A percentile compares a stretch with the other conserved stretches of the same genome.
Conservation (phyloP, 768 basidiomycete genomes). For the Coprinopsis marcescibilis region DNA sequence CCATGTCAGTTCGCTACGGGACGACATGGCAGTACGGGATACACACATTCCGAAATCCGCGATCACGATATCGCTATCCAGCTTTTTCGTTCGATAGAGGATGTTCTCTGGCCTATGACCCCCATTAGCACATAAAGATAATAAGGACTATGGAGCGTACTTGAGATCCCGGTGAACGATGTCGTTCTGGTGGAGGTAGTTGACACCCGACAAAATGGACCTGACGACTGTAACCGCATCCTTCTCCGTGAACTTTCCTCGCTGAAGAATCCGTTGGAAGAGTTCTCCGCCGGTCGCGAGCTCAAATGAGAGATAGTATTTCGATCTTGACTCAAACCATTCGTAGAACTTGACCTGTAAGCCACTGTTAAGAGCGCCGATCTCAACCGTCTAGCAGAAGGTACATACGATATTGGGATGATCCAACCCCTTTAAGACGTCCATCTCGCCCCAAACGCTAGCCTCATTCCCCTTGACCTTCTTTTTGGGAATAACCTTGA, state of each 20-base stretch:
- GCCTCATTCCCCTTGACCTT: conserved; percentile 89
- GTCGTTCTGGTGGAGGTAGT: conserved; percentile 85
- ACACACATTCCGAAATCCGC: conserved; percentile 93
- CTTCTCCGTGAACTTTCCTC: conserved; percentile 89
- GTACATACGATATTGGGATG: conserved; percentile 83
- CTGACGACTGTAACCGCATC: conserved; percentile 77
- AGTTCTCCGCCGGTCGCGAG: conserved; percentile 93
- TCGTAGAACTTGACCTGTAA: conserved; percentile 89
- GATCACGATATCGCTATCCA: conserved; percentile 84
- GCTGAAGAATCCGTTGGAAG: conserved; percentile 79
- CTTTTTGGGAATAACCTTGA: conserved; percentile 93
- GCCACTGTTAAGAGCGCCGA: background rate
- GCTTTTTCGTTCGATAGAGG: conserved; percentile 74
- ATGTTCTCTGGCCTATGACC: conserved; percentile 85
- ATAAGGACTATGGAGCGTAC: conserved; percentile 32
- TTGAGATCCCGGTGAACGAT: conserved; percentile 98
- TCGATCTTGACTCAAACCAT: conserved; percentile 90
- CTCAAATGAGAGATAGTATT: conserved; percentile 95
- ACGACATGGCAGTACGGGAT: background rate
- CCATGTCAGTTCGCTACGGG: background rate
- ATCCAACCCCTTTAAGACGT: conserved; percentile 81
- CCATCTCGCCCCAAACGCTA: conserved; percentile 91
- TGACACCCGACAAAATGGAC: conserved; percentile 81
- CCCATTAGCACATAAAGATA: conserved; percentile 1
- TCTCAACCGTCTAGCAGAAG: background rate